Percentiles rank a stretch among this genome's conserved stretches.
Evolutionary conservation across 257 asterid species (phyloP).

Genomic region (Nicotiana tabacum): DNA sequence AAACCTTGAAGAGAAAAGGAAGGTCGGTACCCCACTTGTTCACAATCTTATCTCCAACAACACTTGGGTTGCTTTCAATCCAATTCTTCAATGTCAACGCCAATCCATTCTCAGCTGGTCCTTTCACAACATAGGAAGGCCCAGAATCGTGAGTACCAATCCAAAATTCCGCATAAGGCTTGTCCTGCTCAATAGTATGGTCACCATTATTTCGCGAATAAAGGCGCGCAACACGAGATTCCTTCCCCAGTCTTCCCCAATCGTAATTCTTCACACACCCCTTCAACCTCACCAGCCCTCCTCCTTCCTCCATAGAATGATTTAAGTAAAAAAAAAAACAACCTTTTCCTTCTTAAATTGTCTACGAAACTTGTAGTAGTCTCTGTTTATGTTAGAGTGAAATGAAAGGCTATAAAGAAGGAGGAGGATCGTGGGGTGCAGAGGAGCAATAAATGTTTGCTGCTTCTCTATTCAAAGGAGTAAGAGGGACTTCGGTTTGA

Average conservation of each 20-base stretch:
- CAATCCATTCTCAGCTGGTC: constrained; percentile 1
- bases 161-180: constrained; percentile 83
- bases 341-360: too few relatives aligned
- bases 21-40: constrained; percentile 68
- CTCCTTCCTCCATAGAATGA: neutral
- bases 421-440: neutral
- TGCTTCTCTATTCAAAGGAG: neutral
- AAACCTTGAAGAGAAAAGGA: constrained; percentile 89
- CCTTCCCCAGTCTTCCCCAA: constrained; percentile 63
- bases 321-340: too few relatives aligned
- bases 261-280: constrained; percentile 68
- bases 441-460: neutral
- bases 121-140: constrained; percentile 39
- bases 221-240: constrained; percentile 60
- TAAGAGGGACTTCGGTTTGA: neutral
- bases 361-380: neutral
- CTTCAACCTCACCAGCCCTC: constrained; percentile 36
- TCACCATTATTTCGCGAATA: constrained; percentile 43
- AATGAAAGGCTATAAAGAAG: neutral
- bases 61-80: constrained; percentile 60
- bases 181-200: constrained; percentile 28
- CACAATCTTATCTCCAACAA: constrained; percentile 67
- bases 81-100: constrained; percentile 62
- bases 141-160: constrained; percentile 94
- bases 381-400: neutral